phyloP scores from a whole-genome alignment of 192 early-diverging fungal genomes.

The Coemansia sp. region DNA sequence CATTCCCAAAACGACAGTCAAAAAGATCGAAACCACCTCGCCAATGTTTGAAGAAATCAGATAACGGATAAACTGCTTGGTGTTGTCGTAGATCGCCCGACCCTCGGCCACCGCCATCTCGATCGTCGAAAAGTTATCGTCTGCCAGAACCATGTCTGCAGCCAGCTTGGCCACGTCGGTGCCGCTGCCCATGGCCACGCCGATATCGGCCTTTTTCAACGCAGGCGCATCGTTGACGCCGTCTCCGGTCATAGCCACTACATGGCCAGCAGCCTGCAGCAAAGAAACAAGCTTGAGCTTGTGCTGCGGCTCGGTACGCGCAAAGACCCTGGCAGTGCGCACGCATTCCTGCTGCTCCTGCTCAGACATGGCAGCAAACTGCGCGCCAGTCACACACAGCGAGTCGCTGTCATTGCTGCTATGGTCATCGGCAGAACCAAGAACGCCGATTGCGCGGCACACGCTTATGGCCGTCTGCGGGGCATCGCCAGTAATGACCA shows the following conservation, averaged over 20 bases:
- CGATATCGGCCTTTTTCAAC: conserved; percentile 97
- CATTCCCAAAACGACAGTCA: conserved; percentile 95
- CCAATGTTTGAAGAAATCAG: conserved; percentile 98
- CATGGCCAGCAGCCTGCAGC: conserved; percentile 71
- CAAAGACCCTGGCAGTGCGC: conserved; percentile 80
- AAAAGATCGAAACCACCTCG: conserved; percentile 96
- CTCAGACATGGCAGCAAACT: conserved; percentile 86
- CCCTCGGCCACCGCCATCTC: conserved; percentile 97
- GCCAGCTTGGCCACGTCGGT: conserved; percentile 99
- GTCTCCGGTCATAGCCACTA: conserved; percentile 83
- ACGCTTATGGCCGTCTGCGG: conserved; percentile 96
- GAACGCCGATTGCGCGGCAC: conserved; percentile 93
- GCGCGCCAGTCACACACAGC: conserved; percentile 83
- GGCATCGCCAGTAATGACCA: conserved; percentile 98
- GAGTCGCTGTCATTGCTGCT: conserved; percentile 66
- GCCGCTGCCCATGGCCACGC: conserved; percentile 97
- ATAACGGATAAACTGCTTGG: conserved; percentile 99
- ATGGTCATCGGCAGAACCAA: conserved; percentile 65
- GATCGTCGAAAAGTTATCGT: conserved; percentile 99
- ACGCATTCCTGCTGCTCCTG: conserved; percentile 75
- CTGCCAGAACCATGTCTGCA: conserved; percentile 96
- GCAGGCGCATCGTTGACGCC: conserved; percentile 99
- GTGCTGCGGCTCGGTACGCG: conserved; percentile 93
- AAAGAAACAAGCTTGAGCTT: conserved; percentile 94
- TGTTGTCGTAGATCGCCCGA: conserved; percentile 97